These are phyloP conservation scores for Skeletonema grethae DNA, from an alignment of 108 stramenopile species.

Conservation along the genomic window DNA sequence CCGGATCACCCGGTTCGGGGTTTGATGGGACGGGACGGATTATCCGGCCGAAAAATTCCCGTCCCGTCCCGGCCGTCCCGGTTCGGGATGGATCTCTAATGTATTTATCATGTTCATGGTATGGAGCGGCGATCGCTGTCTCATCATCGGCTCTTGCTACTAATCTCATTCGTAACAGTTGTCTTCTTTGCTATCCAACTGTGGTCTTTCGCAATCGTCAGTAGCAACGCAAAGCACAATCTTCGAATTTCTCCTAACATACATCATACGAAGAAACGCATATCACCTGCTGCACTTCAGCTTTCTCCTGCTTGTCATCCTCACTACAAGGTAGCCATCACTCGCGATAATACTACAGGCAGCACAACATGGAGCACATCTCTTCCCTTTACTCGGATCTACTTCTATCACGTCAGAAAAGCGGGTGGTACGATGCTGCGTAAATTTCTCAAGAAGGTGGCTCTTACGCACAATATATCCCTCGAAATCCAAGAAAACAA, in stretches of 20 bases:
- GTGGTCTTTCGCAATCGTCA: background rate
- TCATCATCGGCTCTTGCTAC: background rate
- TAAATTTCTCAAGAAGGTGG: slow-evolving; percentile 36
- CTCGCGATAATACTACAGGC: background rate
- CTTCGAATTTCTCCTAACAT: background rate
- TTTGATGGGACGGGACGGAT: too few relatives aligned
- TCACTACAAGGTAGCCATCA: background rate
- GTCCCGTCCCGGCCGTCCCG: too few relatives aligned
- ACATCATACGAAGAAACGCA: background rate
- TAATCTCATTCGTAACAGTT: background rate
- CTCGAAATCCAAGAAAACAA: slow-evolving; percentile 26
- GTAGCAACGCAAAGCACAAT: background rate
- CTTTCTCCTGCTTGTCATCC: slow-evolving; percentile 6
- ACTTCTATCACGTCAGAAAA: slow-evolving; percentile 49
- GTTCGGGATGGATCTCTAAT: too few relatives aligned
- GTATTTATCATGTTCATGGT: too few relatives aligned
- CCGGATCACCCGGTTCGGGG: too few relatives aligned
- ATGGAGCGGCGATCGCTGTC: background rate
- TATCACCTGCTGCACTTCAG: background rate
- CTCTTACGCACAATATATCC: slow-evolving; percentile 13
- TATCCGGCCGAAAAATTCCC: too few relatives aligned
- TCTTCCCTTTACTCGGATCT: slow-evolving; percentile 2
- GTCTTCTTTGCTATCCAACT: background rate
- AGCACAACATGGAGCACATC: background rate
- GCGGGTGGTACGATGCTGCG: slow-evolving; percentile 51